These are phyloP conservation scores for Hibiscus syriacus DNA, from an alignment of 345 rosid species.

Conservation along the genomic window DNA sequence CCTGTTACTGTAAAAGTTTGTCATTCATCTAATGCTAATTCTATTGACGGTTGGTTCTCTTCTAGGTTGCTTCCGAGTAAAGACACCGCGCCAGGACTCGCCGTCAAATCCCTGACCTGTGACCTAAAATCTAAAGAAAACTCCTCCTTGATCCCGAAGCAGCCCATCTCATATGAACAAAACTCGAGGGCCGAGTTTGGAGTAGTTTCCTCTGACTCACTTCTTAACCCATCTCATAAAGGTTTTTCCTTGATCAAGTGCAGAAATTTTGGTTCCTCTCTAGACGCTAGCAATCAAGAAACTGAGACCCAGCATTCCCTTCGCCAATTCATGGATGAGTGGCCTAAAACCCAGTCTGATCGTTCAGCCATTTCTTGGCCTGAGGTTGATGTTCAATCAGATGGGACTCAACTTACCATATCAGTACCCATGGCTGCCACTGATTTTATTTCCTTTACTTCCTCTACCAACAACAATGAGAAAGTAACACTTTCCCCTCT, in stretches of 20 bases:
- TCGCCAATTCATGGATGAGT: constrained; percentile 53
- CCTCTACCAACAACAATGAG: constrained; percentile 41
- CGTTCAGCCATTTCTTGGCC: constrained; percentile 38
- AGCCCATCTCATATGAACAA: constrained; percentile 21
- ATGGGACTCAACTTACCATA: constrained; percentile 56
- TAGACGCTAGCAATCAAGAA: constrained; percentile 25
- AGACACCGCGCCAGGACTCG: constrained; percentile 19
- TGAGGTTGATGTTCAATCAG: constrained; percentile 32
- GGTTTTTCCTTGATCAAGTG: constrained; percentile 25
- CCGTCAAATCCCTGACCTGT: constrained; percentile 17
- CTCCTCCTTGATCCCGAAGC: constrained; percentile 26
- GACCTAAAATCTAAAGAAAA: constrained; percentile 31
- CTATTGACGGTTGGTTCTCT: too few species aligned
- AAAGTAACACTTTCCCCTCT: constrained; percentile 32
- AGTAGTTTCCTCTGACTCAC: constrained; percentile 32
- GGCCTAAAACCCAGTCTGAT: constrained; percentile 42
- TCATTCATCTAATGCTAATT: background rate
- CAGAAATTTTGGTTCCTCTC: constrained; percentile 29
- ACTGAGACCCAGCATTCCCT: constrained; percentile 34
- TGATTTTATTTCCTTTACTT: constrained; percentile 42
- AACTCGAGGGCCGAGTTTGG: constrained; percentile 29
- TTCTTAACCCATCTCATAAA: constrained; percentile 35
- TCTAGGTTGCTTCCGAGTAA: constrained; percentile 37
- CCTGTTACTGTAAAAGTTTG: too few species aligned
- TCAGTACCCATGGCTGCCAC: constrained; percentile 43